Percentiles rank a stretch among this genome's conserved stretches.
These are phyloP conservation scores for Tolypocladium sp. DNA, from an alignment of 2,329 filamentous ascomycete genomes.

Conservation along the genomic window DNA sequence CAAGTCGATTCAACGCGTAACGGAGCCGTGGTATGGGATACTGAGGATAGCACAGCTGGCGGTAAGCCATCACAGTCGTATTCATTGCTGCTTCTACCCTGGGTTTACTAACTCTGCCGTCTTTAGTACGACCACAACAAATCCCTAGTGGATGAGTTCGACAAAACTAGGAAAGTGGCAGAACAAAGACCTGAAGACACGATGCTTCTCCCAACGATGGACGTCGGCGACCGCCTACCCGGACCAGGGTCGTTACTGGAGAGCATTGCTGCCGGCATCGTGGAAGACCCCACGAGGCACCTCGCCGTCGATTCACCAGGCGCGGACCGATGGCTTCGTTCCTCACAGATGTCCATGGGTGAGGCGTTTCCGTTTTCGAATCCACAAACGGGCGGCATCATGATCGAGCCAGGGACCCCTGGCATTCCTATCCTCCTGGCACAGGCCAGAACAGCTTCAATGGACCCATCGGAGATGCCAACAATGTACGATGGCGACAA, in stretches of 20 bases:
- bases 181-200: slow-evolving; percentile 10
- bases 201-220: slow-evolving; percentile 4
- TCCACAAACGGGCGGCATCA: slow-evolving; percentile 4
- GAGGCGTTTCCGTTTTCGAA: neutral
- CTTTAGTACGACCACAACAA: slow-evolving; percentile 18
- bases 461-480: slow-evolving; percentile 7
- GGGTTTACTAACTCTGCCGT: slow-evolving; percentile 1
- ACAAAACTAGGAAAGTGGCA: slow-evolving; percentile 17
- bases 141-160: slow-evolving; percentile 19
- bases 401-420: slow-evolving; percentile 12
- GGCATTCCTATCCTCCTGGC: slow-evolving; percentile 17
- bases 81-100: neutral
- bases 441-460: slow-evolving; percentile 12
- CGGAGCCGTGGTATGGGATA: slow-evolving; percentile 21
- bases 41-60: slow-evolving; percentile 17
- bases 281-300: slow-evolving; percentile 7
- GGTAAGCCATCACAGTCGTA: slow-evolving; percentile 7
- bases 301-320: neutral
- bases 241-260: slow-evolving; percentile 18
- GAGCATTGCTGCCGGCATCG: slow-evolving; percentile 10
- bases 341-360: slow-evolving; percentile 2
- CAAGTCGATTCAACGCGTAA: slow-evolving; percentile 21
- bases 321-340: slow-evolving; percentile 3
- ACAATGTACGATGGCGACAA: slow-evolving; percentile 13
- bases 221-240: slow-evolving; percentile 10